Conservation (phyloP, 306 rosid species). For the Cicer arietinum region DNA sequence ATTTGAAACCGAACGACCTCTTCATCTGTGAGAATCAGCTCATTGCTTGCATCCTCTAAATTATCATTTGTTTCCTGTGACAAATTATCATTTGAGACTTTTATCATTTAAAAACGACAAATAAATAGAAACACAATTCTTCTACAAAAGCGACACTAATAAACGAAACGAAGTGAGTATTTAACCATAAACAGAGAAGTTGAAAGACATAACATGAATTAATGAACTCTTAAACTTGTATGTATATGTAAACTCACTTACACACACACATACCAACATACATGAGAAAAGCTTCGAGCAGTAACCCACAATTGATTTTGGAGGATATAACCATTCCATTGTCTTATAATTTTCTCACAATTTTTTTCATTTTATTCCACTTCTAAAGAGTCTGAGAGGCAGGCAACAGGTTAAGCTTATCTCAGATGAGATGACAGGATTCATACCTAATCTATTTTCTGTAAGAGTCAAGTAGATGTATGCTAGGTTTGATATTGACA, state of each 20-base stretch:
- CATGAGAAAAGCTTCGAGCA: not conserved
- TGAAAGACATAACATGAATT: slow-evolving; percentile 1
- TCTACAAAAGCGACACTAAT: too few species aligned
- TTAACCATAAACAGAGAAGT: slow-evolving; percentile 1
- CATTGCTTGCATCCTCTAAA: slow-evolving; percentile 90
- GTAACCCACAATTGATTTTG: not conserved
- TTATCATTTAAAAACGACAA: too few species aligned
- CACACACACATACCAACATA: not conserved
- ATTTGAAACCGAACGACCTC: slow-evolving; percentile 86
- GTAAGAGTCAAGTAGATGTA: slow-evolving; percentile 5
- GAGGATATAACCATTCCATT: slow-evolving; percentile 11
- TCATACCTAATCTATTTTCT: not conserved
- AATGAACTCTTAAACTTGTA: not conserved
- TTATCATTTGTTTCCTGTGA: slow-evolving; percentile 80
- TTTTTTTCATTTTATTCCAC: not conserved
- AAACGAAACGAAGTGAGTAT: too few species aligned
- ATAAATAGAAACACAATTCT: too few species aligned
- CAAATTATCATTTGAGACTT: not conserved
- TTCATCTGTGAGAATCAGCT: slow-evolving; percentile 91
- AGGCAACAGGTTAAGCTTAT: slow-evolving; percentile 11
- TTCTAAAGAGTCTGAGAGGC: not conserved
- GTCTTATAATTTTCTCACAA: slow-evolving; percentile 7
- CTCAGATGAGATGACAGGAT: not conserved
- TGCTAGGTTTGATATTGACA: not conserved
- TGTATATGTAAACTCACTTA: not conserved